Evolutionary conservation across 2,329 filamentous ascomycete species (phyloP), one percentile per base, ranked within the genome.

Genomic region (Grosmannia huntii): DNA sequence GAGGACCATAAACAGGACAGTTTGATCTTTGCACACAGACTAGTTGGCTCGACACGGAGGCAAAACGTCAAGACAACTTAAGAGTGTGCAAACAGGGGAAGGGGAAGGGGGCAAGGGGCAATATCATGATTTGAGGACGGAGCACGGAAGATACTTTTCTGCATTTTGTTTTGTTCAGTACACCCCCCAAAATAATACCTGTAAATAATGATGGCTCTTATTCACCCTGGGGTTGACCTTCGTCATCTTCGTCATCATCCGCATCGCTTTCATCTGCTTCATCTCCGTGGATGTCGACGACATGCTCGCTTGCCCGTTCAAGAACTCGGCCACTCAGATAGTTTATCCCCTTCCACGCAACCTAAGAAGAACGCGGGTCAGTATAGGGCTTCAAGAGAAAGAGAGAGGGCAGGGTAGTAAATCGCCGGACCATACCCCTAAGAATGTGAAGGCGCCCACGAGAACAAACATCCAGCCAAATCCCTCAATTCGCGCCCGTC

Each of bases 21-120:
- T 38, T 81, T 73, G 60, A 80, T 96, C 79, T 96, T 78, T 89
- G 90, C 90, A 95, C 87, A 85, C 83, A 88, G 90, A 96, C 90
- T 94, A 85, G 91, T 94, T 85, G 86, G 84, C 89, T 90, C 83
- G 82, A 84, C 85, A 92, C 81, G 81, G 87, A 80, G 75, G 75
- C 81, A 78, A 77, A 77, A 77, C 71, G 74, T 83, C 81, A 81
- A 90, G 89, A 82, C 89, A 95, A 94, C 90, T 96, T 87, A 96
- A 95, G 86, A 87, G 88, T 86, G 87, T 92, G 90, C 90, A 87
- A 70, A 63, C 31, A 57, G 52, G 33, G 23, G 36, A 36, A 9
- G 3, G 14, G 14, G 7, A 3, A 5, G 4, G 36, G 12, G 14
- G 36, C 16, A 33, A 33, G 19, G 14, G 19, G 5, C 1, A 25